Conservation (phyloP, 352 stramenopile genomes). For the Globisporangium mamillatum region DNA sequence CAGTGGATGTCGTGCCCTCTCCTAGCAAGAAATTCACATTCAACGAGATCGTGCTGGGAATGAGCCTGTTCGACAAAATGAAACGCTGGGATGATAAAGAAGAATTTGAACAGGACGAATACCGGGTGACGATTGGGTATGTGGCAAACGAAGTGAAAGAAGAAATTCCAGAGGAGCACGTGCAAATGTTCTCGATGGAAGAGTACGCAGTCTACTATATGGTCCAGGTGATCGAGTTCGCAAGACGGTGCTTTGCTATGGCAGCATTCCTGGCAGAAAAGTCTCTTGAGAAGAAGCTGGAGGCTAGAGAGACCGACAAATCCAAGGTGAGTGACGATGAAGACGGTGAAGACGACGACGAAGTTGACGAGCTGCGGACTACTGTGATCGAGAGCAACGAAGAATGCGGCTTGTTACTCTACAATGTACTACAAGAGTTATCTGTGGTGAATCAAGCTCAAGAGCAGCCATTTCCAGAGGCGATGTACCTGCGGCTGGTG, state of each 20-base stretch:
- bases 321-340: neutral
- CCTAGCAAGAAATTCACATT: conserved; percentile 25
- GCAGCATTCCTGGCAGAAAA: conserved; percentile 37
- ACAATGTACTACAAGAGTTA: conserved; percentile 68
- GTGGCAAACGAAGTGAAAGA: neutral
- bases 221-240: conserved; percentile 58
- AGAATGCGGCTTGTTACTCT: conserved; percentile 72
- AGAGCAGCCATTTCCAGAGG: conserved; percentile 23
- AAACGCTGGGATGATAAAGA: conserved; percentile 47
- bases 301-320: conserved; percentile 1
- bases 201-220: conserved; percentile 45
- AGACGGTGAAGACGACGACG: conserved; percentile 23
- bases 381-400: conserved; percentile 63
- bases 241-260: conserved; percentile 63
- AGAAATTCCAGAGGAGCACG: neutral
- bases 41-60: conserved; percentile 33
- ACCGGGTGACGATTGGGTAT: conserved; percentile 10
- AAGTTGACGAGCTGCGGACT: conserved; percentile 29
- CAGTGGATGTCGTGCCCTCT: neutral
- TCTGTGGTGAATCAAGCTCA: conserved; percentile 41
- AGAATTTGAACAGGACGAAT: conserved; percentile 13
- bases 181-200: conserved; percentile 34
- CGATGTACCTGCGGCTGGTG: conserved; percentile 30
- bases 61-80: conserved; percentile 53
- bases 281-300: conserved; percentile 6